These are phyloP conservation scores for Elymus sibiricus DNA, from an alignment of 176 grass and related monocot species.

Conservation along the genomic window DNA sequence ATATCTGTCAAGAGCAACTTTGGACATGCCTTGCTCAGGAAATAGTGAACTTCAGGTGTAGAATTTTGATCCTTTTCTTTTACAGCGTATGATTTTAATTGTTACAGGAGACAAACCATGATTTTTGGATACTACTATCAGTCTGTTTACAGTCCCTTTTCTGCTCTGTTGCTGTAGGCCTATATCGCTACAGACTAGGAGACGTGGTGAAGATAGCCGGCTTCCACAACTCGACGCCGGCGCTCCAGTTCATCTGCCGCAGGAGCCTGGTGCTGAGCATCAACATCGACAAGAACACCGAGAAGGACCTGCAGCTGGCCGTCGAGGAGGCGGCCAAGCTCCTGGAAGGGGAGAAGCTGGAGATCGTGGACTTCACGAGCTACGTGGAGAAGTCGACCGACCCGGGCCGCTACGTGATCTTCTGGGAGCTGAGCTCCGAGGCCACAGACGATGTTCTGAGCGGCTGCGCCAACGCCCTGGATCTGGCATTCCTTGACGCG, in stretches of 20 bases:
- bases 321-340: constrained; percentile 76
- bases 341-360: constrained; percentile 83
- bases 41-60: neutral
- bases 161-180: constrained; percentile 39
- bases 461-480: constrained; percentile 75
- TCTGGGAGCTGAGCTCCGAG: constrained; percentile 79
- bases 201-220: constrained; percentile 63
- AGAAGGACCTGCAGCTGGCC: constrained; percentile 90
- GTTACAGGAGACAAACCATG: neutral
- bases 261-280: constrained; percentile 91
- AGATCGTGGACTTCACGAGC: constrained; percentile 93
- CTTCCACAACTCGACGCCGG: constrained; percentile 86
- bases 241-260: constrained; percentile 82
- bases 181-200: constrained; percentile 88
- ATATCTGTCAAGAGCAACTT: constrained; percentile 13
- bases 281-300: constrained; percentile 98
- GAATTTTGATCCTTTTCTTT: neutral
- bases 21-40: neutral
- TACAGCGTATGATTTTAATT: neutral
- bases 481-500: constrained; percentile 73
- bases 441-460: constrained; percentile 49
- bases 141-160: neutral
- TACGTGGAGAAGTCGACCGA: constrained; percentile 57
- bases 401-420: constrained; percentile 79
- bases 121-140: neutral